Evolutionary conservation across 2,329 filamentous ascomycete species (phyloP).

Genomic region (Ceratocystis papillata): DNA sequence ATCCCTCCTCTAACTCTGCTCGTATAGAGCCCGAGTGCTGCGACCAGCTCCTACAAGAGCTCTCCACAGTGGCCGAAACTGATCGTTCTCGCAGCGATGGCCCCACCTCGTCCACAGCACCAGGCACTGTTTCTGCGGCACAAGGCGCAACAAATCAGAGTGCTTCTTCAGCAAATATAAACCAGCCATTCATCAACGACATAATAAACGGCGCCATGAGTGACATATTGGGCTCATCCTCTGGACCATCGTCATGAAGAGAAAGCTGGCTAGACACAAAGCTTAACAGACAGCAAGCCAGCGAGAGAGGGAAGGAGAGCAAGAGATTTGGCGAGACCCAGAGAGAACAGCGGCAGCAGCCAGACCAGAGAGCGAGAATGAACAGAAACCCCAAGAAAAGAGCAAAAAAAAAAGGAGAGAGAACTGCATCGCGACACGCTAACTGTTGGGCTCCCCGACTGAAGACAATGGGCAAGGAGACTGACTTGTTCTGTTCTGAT

Average conservation of each 20-base stretch:
- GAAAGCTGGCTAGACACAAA: not conserved
- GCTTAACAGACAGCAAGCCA: not conserved
- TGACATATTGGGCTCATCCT: conserved; percentile 16
- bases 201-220: conserved; percentile 22
- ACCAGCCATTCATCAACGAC: conserved; percentile 20
- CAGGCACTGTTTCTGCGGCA: conserved; percentile 12
- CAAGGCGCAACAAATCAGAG: not conserved
- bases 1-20: conserved; percentile 4
- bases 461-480: not conserved
- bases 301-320: not conserved
- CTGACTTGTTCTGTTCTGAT: not conserved
- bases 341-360: no score
- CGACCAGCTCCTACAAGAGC: conserved; percentile 23
- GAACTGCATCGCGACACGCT: not conserved
- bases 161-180: conserved; percentile 19
- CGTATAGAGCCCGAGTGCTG: conserved; percentile 22
- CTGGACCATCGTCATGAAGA: conserved; percentile 9
- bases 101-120: conserved; percentile 12
- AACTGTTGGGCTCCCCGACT: not conserved
- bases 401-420: not conserved
- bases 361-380: not conserved
- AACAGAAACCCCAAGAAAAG: not conserved
- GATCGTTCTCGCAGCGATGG: conserved; percentile 13
- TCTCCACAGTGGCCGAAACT: conserved; percentile 20
- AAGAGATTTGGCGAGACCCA: not conserved